These are phyloP conservation scores for Agrocybe chaxingu DNA, from an alignment of 768 basidiomycete genomes.

Conservation along the genomic window DNA sequence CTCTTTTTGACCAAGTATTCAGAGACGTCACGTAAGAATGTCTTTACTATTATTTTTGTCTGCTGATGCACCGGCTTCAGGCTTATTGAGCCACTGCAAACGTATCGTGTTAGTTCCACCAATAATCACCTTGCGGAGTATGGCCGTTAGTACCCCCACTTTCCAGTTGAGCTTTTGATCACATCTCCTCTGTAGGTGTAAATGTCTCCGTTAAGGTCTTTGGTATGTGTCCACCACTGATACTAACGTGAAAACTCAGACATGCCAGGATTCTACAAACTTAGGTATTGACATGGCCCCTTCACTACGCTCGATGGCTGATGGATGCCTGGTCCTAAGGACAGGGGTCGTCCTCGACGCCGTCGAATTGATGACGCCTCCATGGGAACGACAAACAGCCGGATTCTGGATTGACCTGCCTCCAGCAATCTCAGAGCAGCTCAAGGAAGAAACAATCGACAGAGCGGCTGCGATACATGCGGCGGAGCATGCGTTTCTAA, in stretches of 20 bases:
- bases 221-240: slow-evolving; percentile 42
- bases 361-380: slow-evolving; percentile 74
- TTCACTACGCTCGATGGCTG: neutral
- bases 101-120: slow-evolving; percentile 69
- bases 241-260: neutral
- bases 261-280: slow-evolving; percentile 71
- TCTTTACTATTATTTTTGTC: neutral
- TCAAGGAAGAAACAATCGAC: slow-evolving; percentile 53
- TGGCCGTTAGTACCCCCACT: slow-evolving; percentile 51
- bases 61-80: slow-evolving; percentile 30
- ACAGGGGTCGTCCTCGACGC: slow-evolving; percentile 66
- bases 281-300: slow-evolving; percentile 39
- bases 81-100: slow-evolving; percentile 74
- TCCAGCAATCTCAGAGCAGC: slow-evolving; percentile 42
- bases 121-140: slow-evolving; percentile 61
- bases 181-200: slow-evolving; percentile 39
- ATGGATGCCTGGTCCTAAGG: slow-evolving; percentile 29
- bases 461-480: slow-evolving; percentile 82
- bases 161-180: neutral
- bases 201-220: slow-evolving; percentile 69
- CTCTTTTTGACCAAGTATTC: neutral
- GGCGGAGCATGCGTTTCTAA: slow-evolving; percentile 81
- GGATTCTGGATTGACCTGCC: slow-evolving; percentile 84
- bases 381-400: slow-evolving; percentile 70
- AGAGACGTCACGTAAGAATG: slow-evolving; percentile 72